Evolutionary conservation across 2,329 filamentous ascomycete species (phyloP).

Genomic region (Talaromyces funiculosus): DNA sequence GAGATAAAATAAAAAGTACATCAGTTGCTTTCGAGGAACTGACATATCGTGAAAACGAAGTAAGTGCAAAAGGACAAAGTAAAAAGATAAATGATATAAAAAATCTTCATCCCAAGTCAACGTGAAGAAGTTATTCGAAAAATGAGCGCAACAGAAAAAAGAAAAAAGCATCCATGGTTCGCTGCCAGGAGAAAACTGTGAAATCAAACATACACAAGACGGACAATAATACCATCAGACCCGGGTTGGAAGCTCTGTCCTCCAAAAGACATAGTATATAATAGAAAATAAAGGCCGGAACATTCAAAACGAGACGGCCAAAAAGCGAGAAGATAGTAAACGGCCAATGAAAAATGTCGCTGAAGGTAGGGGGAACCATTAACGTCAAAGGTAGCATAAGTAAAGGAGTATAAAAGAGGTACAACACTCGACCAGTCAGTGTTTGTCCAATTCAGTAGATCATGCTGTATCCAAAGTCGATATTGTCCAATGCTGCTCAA

Average conservation of each 20-base stretch:
- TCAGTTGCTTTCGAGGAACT: not conserved
- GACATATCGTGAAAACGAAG: not conserved
- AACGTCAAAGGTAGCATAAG: conserved; percentile 28
- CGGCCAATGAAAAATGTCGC: conserved; percentile 20
- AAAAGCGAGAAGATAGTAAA: conserved; percentile 16
- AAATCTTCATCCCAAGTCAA: no score
- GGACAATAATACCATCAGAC: conserved; percentile 23
- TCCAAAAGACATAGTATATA: conserved; percentile 14
- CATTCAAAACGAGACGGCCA: conserved; percentile 20
- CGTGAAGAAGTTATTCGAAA: conserved; percentile 6
- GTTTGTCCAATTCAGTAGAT: not conserved
- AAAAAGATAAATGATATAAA: not conserved
- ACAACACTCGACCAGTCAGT: conserved; percentile 16
- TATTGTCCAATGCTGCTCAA: conserved; percentile 11
- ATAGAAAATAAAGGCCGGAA: conserved; percentile 15
- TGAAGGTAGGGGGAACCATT: conserved; percentile 23
- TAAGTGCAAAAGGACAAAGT: not conserved
- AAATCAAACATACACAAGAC: conserved; percentile 16
- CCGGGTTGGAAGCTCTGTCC: conserved; percentile 23
- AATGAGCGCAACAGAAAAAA: not conserved
- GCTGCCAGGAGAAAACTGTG: conserved; percentile 13
- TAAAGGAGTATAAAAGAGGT: conserved; percentile 22
- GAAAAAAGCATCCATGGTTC: conserved; percentile 1
- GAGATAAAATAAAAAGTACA: not conserved
- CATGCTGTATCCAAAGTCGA: conserved; percentile 1